These are phyloP conservation scores for Dactylorhiza incarnata DNA, from an alignment of 106 monocot genomes.

Conservation along the genomic window DNA sequence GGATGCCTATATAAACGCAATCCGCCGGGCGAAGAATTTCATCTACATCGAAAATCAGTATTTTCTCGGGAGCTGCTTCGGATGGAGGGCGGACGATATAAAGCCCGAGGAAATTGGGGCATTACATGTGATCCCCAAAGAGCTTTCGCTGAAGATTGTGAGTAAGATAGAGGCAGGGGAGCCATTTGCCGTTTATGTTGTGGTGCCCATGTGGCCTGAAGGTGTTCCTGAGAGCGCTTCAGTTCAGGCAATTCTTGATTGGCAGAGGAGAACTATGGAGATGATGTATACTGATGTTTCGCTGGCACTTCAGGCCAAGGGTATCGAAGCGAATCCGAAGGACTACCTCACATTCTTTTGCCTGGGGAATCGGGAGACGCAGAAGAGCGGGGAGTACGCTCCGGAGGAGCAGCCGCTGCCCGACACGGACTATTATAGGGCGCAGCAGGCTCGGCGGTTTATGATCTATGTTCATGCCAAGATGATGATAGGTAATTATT, in stretches of 20 bases:
- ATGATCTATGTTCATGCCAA: conserved; percentile 56
- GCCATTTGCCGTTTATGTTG: conserved; percentile 39
- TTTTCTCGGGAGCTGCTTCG: conserved; percentile 23
- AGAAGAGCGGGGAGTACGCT: conserved; percentile 28
- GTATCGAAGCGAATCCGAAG: conserved; percentile 30
- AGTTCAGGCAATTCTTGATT: conserved; percentile 47
- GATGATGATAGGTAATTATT: conserved; percentile 50
- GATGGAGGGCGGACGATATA: conserved; percentile 25
- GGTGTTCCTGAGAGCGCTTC: conserved; percentile 35
- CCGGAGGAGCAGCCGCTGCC: conserved; percentile 29
- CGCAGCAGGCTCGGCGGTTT: conserved; percentile 43
- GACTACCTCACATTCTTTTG: conserved; percentile 54
- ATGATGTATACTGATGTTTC: conserved; percentile 51
- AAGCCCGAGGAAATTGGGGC: conserved; percentile 26
- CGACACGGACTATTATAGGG: conserved; percentile 34
- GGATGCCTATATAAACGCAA: conserved; percentile 34
- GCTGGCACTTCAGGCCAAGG: conserved; percentile 30
- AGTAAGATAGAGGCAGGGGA: conserved; percentile 54
- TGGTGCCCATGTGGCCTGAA: conserved; percentile 52
- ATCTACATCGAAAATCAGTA: conserved; percentile 38
- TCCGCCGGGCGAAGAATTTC: conserved; percentile 29
- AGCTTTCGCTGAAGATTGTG: conserved; percentile 42
- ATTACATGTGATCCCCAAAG: conserved; percentile 38
- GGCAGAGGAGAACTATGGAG: conserved; percentile 51
- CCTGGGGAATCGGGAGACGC: conserved; percentile 40